A percentile compares a stretch with the other conserved stretches of the same genome.
Evolutionary conservation across 192 early-diverging fungal genomes (phyloP).

Genomic region (Chytriomyces sp.): DNA sequence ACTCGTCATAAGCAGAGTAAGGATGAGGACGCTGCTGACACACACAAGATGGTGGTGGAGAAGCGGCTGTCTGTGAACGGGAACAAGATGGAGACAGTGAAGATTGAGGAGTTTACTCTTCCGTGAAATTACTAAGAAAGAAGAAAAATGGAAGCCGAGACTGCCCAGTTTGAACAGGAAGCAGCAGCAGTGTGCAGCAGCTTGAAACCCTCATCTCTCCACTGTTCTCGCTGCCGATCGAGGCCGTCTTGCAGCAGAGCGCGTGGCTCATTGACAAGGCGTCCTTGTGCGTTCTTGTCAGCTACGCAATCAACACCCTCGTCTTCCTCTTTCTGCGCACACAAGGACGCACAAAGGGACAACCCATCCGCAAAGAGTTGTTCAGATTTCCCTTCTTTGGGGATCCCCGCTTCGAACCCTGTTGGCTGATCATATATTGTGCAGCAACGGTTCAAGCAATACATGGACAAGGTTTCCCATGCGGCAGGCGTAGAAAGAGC

Average conservation of each 20-base stretch:
- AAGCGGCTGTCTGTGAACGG: slow-evolving; percentile 4
- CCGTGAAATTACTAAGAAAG: background rate
- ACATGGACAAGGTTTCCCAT: slow-evolving; percentile 16
- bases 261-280: slow-evolving; percentile 21
- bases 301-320: slow-evolving; percentile 21
- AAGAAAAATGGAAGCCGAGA: slow-evolving; percentile 17
- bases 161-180: background rate
- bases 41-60: background rate
- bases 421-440: no score
- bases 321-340: slow-evolving; percentile 22
- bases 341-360: slow-evolving; percentile 29
- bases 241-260: background rate
- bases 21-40: background rate
- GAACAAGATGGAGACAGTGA: slow-evolving; percentile 35
- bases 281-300: slow-evolving; percentile 6
- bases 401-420: background rate
- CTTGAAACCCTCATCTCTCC: slow-evolving; percentile 2
- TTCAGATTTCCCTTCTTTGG: background rate
- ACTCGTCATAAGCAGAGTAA: background rate
- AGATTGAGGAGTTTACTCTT: slow-evolving; percentile 35
- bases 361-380: slow-evolving; percentile 24
- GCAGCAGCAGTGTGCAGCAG: background rate
- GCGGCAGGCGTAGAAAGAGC: slow-evolving; percentile 11
- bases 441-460: slow-evolving; percentile 16
- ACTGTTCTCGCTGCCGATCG: slow-evolving; percentile 2